phyloP scores from a whole-genome alignment of 2,329 filamentous ascomycete species.

The Calonectria multiphialidica region DNA sequence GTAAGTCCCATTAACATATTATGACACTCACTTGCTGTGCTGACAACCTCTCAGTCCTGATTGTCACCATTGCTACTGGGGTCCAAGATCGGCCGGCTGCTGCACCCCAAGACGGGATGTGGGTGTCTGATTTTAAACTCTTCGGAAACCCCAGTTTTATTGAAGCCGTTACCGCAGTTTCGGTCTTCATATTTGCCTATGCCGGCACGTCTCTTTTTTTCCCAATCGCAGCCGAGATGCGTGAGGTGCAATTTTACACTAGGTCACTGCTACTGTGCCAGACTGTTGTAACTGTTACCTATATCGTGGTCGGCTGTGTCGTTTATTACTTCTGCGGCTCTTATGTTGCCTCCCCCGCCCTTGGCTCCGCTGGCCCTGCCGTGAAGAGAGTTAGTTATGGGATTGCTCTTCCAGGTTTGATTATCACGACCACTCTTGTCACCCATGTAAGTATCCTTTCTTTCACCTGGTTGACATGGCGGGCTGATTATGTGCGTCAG shows the following conservation, averaged over 20 bases:
- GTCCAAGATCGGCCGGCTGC: conserved; percentile 30
- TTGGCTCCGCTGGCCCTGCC: conserved; percentile 56
- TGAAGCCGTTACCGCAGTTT: conserved; percentile 46
- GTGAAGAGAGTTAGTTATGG: conserved; percentile 60
- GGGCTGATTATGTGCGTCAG: background rate
- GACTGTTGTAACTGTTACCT: conserved; percentile 46
- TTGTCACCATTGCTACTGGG: conserved; percentile 36
- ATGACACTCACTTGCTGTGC: no score
- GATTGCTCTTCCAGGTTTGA: conserved; percentile 45
- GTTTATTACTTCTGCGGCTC: conserved; percentile 61
- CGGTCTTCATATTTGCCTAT: conserved; percentile 52
- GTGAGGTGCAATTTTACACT: conserved; percentile 43
- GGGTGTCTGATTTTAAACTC: conserved; percentile 48
- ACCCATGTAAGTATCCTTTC: conserved; percentile 29
- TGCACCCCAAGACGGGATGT: conserved; percentile 30
- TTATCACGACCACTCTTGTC: conserved; percentile 43
- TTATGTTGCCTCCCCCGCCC: conserved; percentile 59
- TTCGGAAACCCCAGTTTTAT: conserved; percentile 47
- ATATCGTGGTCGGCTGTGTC: conserved; percentile 49
- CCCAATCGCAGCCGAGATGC: conserved; percentile 47
- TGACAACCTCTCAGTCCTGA: conserved; percentile 25
- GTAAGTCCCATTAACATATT: background rate
- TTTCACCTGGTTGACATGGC: no score
- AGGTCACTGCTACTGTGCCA: conserved; percentile 42
- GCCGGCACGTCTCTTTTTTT: conserved; percentile 51